Percentiles rank a stretch among this genome's conserved stretches.
phyloP scores from a whole-genome alignment of 768 basidiomycete species.

The Obba rivulosa region DNA sequence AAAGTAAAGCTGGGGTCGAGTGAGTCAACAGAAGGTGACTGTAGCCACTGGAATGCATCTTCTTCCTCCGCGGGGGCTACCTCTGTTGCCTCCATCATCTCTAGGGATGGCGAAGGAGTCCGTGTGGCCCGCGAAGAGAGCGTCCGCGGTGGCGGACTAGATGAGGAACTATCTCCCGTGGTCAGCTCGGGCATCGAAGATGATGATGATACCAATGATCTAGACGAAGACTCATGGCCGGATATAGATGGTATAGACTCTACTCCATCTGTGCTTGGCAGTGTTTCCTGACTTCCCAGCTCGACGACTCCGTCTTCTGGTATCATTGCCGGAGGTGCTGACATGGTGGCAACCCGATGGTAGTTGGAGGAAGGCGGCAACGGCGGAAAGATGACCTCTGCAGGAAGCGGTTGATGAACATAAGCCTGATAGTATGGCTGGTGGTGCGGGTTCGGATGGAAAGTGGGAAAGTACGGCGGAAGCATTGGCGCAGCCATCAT shows the following conservation, averaged over 20 bases:
- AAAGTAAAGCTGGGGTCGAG: neutral
- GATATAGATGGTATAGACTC: slow-evolving; percentile 18
- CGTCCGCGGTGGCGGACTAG: slow-evolving; percentile 45
- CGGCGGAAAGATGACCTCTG: slow-evolving; percentile 72
- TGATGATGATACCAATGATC: slow-evolving; percentile 21
- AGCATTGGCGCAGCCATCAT: slow-evolving; percentile 19
- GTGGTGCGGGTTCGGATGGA: slow-evolving; percentile 48
- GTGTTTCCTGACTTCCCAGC: neutral
- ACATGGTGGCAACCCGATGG: slow-evolving; percentile 21
- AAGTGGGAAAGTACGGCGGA: slow-evolving; percentile 24
- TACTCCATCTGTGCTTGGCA: neutral
- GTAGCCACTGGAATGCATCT: neutral
- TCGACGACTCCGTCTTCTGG: neutral
- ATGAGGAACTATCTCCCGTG: slow-evolving; percentile 60
- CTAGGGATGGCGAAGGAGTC: neutral
- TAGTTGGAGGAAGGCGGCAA: slow-evolving; percentile 49
- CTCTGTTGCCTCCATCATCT: neutral
- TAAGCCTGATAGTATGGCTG: slow-evolving; percentile 72
- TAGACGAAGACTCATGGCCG: slow-evolving; percentile 8
- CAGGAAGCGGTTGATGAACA: slow-evolving; percentile 41
- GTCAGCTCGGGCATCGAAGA: slow-evolving; percentile 61
- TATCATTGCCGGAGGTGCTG: slow-evolving; percentile 2
- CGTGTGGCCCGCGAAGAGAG: neutral
- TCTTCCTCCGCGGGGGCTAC: neutral
- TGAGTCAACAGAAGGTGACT: neutral